Evolutionary conservation across 2,329 filamentous ascomycete genomes (phyloP).

Genomic region (Sphaerulina musiva): DNA sequence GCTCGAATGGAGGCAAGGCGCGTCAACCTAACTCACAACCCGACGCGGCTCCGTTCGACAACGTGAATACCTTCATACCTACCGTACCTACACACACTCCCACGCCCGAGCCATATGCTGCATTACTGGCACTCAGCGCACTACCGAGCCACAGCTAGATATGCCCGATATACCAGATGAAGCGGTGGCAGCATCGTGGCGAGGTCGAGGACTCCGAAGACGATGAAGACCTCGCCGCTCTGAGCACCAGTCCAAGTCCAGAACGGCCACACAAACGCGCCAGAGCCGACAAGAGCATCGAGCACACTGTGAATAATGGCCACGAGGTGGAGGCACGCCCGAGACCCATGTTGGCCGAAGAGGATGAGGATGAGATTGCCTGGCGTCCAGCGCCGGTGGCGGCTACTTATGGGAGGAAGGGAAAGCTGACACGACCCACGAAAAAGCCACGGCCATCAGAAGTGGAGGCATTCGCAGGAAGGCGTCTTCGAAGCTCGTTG

Average conservation of each 20-base stretch:
- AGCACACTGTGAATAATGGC: not conserved
- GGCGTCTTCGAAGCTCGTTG: not conserved
- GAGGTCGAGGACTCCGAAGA: conserved; percentile 49
- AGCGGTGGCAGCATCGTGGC: conserved; percentile 44
- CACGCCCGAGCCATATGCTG: not conserved
- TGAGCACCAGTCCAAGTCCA: conserved; percentile 23
- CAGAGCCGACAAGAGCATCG: conserved; percentile 9
- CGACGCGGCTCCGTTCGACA: too few species aligned
- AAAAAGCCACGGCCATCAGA: not conserved
- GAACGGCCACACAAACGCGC: conserved; percentile 22
- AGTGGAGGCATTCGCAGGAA: not conserved
- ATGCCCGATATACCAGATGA: conserved; percentile 37
- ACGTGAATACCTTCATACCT: too few species aligned
- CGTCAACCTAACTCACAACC: too few species aligned
- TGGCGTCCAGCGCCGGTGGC: conserved; percentile 23
- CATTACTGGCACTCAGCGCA: not conserved
- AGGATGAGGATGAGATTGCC: conserved; percentile 13
- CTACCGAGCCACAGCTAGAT: conserved; percentile 4
- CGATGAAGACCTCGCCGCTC: conserved; percentile 34
- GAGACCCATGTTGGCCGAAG: not conserved
- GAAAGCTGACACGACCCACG: conserved; percentile 6
- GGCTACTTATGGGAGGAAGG: conserved; percentile 21
- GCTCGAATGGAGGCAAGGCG: too few species aligned
- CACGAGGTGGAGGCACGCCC: not conserved
- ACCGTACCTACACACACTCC: too few species aligned